Percentiles rank a stretch among this genome's conserved stretches.
These are phyloP conservation scores for Lecanoromycetidae sp. DNA, from an alignment of 2,329 filamentous ascomycete species.

Conservation along the genomic window DNA sequence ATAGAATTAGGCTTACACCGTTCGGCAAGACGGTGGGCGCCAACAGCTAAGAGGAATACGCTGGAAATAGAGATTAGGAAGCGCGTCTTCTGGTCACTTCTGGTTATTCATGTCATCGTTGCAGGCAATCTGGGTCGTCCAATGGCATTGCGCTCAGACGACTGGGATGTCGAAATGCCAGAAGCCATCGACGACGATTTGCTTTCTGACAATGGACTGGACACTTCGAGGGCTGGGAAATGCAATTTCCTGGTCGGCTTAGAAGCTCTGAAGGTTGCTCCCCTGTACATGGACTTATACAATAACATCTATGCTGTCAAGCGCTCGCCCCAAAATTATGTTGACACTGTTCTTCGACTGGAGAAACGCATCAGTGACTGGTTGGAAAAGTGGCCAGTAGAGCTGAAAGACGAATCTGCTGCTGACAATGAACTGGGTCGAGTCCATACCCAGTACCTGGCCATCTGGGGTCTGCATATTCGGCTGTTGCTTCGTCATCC, in stretches of 20 bases:
- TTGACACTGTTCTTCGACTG: conserved; percentile 49
- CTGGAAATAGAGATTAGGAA: conserved; percentile 67
- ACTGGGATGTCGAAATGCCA: conserved; percentile 69
- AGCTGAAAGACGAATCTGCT: conserved; percentile 40
- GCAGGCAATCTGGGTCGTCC: conserved; percentile 60
- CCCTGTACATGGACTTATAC: conserved; percentile 61
- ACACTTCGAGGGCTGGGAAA: conserved; percentile 41
- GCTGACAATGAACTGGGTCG: conserved; percentile 35
- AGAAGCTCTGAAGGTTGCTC: conserved; percentile 51
- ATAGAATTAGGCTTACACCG: conserved; percentile 67
- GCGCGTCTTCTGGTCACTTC: conserved; percentile 62
- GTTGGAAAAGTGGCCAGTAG: conserved; percentile 51
- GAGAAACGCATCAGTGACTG: conserved; percentile 53
- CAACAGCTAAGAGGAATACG: conserved; percentile 32
- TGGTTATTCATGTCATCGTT: conserved; percentile 55
- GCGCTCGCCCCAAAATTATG: conserved; percentile 51
- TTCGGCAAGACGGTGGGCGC: conserved; percentile 48
- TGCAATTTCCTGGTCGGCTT: conserved; percentile 59
- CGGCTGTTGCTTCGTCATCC: conserved; percentile 43
- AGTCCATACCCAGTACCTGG: conserved; percentile 38
- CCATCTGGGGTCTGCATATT: conserved; percentile 38
- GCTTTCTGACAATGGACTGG: conserved; percentile 52
- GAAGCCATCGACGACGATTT: conserved; percentile 59
- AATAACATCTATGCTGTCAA: conserved; percentile 62
- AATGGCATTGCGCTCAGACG: conserved; percentile 59